These are phyloP conservation scores for Pyrenophora teres DNA, from an alignment of 2,329 filamentous ascomycete species.

Conservation along the genomic window DNA sequence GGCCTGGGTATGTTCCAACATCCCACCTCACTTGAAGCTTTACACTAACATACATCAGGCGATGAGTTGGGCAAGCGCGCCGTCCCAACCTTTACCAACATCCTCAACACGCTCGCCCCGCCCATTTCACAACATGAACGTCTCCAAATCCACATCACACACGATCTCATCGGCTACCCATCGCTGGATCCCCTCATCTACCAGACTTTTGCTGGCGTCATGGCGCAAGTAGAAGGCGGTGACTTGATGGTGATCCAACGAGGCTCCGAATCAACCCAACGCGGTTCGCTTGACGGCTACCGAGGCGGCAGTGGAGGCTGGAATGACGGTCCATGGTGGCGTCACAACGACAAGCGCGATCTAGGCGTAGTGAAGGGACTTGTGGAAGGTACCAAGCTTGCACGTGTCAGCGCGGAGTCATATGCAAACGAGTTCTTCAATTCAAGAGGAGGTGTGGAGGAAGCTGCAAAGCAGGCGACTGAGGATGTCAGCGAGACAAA, in stretches of 20 bases:
- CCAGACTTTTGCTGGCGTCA: constrained; percentile 88
- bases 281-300: constrained; percentile 65
- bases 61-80: constrained; percentile 74
- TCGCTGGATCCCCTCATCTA: constrained; percentile 93
- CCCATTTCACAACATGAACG: constrained; percentile 97
- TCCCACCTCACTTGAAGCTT: background rate
- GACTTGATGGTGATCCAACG: constrained; percentile 93
- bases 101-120: constrained; percentile 92
- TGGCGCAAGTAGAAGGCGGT: constrained; percentile 98
- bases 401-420: constrained; percentile 83
- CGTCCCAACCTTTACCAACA: constrained; percentile 90
- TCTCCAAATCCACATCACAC: constrained; percentile 94
- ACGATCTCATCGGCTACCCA: constrained; percentile 93
- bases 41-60: constrained; percentile 58
- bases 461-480: constrained; percentile 77
- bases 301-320: constrained; percentile 69
- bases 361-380: constrained; percentile 80
- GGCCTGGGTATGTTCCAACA: constrained; percentile 65
- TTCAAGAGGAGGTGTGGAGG: constrained; percentile 75
- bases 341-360: constrained; percentile 71
- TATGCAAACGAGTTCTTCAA: constrained; percentile 87
- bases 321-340: constrained; percentile 97
- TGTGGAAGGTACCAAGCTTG: constrained; percentile 87
- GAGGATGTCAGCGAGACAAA: constrained; percentile 82
- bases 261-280: constrained; percentile 79